Percentiles rank a stretch among this genome's conserved stretches.
Conservation (phyloP, 495 filamentous ascomycete genomes). For the Penicillium coprophilum region DNA sequence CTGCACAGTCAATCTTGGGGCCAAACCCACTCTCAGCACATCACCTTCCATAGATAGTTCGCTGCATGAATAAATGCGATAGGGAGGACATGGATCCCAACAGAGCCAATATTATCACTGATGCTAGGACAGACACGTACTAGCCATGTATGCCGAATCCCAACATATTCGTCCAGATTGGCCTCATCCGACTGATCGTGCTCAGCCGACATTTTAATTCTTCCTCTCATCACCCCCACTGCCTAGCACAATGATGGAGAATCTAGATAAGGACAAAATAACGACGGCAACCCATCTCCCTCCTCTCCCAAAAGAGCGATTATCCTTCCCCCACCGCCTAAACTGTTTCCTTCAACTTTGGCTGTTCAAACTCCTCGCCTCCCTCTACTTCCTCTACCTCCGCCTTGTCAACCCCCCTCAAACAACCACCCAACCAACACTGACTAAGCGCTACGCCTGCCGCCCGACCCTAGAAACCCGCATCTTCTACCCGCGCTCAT, state of each 20-base stretch:
- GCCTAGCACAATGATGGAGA: neutral
- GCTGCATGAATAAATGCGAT: neutral
- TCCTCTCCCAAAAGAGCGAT: slow-evolving; percentile 21
- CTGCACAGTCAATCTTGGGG: neutral
- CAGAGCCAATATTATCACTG: neutral
- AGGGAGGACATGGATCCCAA: neutral
- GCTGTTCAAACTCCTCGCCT: slow-evolving; percentile 22
- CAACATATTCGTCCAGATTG: neutral
- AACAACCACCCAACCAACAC: slow-evolving; percentile 26
- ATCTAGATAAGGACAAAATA: neutral
- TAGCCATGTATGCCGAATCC: neutral
- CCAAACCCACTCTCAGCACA: neutral
- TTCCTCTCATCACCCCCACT: neutral
- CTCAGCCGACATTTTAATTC: neutral
- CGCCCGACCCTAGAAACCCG: slow-evolving; percentile 32
- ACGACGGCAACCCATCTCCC: neutral
- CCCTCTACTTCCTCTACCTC: slow-evolving; percentile 17
- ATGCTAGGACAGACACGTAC: neutral
- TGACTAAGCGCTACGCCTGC: slow-evolving; percentile 32
- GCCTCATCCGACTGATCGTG: neutral
- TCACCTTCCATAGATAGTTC: neutral
- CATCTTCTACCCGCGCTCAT: slow-evolving; percentile 36
- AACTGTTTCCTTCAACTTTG: slow-evolving; percentile 27
- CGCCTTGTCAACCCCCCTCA: slow-evolving; percentile 15
- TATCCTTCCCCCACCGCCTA: slow-evolving; percentile 21